phyloP scores from a whole-genome alignment of 495 filamentous ascomycete species.

The Tirmania nivea region DNA sequence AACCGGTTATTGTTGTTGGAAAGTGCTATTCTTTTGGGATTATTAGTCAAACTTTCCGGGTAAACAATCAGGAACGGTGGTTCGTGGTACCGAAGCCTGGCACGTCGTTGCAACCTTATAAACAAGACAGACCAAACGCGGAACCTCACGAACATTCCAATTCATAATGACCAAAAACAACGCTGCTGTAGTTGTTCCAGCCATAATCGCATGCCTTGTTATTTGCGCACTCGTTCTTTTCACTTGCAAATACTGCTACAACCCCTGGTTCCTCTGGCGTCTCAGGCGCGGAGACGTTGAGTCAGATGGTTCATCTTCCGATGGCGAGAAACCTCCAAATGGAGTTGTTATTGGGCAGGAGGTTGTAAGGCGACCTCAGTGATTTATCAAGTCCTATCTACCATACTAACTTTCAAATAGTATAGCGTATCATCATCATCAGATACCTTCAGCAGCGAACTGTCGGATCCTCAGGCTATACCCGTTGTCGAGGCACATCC shows the following conservation, averaged over 20 bases:
- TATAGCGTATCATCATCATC: neutral
- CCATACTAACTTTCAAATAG: too few relatives aligned
- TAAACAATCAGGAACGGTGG: too few relatives aligned
- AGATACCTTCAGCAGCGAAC: neutral
- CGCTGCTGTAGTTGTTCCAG: constrained; percentile 16
- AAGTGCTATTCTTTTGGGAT: too few relatives aligned
- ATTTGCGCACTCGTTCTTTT: constrained; percentile 18
- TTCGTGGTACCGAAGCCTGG: too few relatives aligned
- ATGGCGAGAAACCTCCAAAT: constrained; percentile 11
- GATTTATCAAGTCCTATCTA: neutral
- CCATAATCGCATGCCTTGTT: constrained; percentile 18
- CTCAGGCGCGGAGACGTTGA: neutral
- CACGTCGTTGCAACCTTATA: too few relatives aligned
- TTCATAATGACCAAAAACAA: constrained; percentile 13
- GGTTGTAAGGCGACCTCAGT: neutral
- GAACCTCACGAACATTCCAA: too few relatives aligned
- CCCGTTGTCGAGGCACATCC: neutral
- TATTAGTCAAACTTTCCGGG: too few relatives aligned
- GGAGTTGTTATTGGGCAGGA: constrained; percentile 8
- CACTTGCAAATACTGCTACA: constrained; percentile 18
- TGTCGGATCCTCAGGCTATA: too few relatives aligned
- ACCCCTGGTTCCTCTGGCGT: constrained; percentile 11
- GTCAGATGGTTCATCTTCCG: neutral
- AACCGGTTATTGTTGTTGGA: too few relatives aligned
- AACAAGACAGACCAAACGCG: too few relatives aligned